Conservation (phyloP, 345 rosid genomes). For the Aethionema arabicum region DNA sequence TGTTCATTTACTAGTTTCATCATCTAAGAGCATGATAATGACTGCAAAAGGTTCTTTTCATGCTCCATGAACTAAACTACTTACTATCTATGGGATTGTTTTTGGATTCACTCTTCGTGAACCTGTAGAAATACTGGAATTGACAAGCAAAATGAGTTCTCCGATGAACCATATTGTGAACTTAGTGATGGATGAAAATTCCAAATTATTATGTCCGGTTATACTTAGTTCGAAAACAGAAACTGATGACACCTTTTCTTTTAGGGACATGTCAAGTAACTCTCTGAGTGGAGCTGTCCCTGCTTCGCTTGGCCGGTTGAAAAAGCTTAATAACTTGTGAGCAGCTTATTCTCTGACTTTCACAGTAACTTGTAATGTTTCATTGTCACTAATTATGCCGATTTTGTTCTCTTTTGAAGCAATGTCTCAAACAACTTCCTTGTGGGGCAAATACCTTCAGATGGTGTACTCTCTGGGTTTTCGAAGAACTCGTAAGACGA, state of each 20-base stretch:
- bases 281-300: slow-evolving; percentile 72
- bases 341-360: slow-evolving; percentile 26
- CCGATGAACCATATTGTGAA: background rate
- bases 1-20: slow-evolving; percentile 3
- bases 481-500: slow-evolving; percentile 68
- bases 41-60: slow-evolving; percentile 6
- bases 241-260: background rate
- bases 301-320: slow-evolving; percentile 67
- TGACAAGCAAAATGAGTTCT: background rate
- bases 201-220: background rate
- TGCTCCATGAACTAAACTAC: background rate
- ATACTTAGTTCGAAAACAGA: background rate
- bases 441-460: slow-evolving; percentile 70
- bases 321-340: slow-evolving; percentile 45
- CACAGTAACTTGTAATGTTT: slow-evolving; percentile 5
- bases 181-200: background rate
- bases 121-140: background rate
- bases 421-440: slow-evolving; percentile 88
- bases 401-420: slow-evolving; percentile 47
- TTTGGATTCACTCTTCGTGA: background rate
- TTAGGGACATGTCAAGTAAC: slow-evolving; percentile 85
- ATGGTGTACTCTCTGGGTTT: slow-evolving; percentile 63
- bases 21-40: slow-evolving; percentile 14
- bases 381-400: background rate
- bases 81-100: background rate